phyloP scores from a whole-genome alignment of 2,329 filamentous ascomycete genomes.

The Talaromyces piceae region DNA sequence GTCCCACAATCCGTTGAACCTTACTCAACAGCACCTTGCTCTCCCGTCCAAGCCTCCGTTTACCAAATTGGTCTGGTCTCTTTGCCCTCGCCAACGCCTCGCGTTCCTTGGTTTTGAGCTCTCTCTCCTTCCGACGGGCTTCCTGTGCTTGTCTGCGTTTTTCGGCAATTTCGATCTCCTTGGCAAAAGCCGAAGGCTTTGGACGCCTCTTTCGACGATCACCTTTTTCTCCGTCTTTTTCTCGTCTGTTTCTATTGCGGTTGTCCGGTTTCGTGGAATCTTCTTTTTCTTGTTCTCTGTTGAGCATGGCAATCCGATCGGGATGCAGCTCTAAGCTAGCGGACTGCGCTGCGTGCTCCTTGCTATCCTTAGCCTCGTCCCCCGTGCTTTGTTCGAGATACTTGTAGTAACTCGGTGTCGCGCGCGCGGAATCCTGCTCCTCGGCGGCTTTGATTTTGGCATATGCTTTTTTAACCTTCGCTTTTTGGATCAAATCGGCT shows the following conservation, averaged over 20 bases:
- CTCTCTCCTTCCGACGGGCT: slow-evolving; percentile 57
- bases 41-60: slow-evolving; percentile 74
- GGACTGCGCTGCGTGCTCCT: slow-evolving; percentile 15
- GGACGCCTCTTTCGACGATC: slow-evolving; percentile 28
- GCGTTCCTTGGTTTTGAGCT: slow-evolving; percentile 65
- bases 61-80: slow-evolving; percentile 58
- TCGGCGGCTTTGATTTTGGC: slow-evolving; percentile 71
- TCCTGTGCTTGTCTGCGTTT: slow-evolving; percentile 52
- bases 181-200: slow-evolving; percentile 51
- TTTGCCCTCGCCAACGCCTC: slow-evolving; percentile 56
- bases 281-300: slow-evolving; percentile 1
- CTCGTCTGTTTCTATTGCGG: slow-evolving; percentile 15
- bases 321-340: slow-evolving; percentile 51
- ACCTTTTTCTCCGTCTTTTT: slow-evolving; percentile 11
- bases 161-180: slow-evolving; percentile 61
- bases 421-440: slow-evolving; percentile 27
- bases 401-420: slow-evolving; percentile 27
- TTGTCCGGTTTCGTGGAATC: too few relatives aligned
- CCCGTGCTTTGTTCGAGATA: slow-evolving; percentile 19
- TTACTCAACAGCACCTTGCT: slow-evolving; percentile 70
- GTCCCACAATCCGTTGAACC: slow-evolving; percentile 63
- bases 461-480: slow-evolving; percentile 88
- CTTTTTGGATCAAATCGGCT: slow-evolving; percentile 77
- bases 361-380: slow-evolving; percentile 7
- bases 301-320: slow-evolving; percentile 53